Conservation (phyloP, 805 yeast species). For the Saccharomycopsis selenospora region DNA sequence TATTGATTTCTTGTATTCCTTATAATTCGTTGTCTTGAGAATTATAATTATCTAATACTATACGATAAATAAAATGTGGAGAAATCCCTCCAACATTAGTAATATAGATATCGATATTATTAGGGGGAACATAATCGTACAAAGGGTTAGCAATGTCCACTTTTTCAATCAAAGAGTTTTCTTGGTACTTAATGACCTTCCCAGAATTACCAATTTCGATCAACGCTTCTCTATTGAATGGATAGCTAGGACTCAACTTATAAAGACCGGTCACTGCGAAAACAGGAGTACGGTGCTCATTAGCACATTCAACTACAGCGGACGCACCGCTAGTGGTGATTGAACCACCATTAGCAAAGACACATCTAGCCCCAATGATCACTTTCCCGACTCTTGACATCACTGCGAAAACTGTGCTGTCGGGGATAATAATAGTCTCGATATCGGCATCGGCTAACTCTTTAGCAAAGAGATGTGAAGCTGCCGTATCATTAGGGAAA, state of each 20-base stretch:
- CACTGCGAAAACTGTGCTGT: constrained; percentile 85
- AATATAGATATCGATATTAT: constrained; percentile 85
- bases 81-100: constrained; percentile 96
- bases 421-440: constrained; percentile 88
- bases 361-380: constrained; percentile 84
- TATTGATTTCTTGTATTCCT: constrained; percentile 1
- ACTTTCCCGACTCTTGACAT: constrained; percentile 98
- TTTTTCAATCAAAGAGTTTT: constrained; percentile 58
- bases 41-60: constrained; percentile 89
- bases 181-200: constrained; percentile 73
- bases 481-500: constrained; percentile 78
- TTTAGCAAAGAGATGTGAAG: constrained; percentile 74
- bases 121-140: constrained; percentile 89
- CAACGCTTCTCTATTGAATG: constrained; percentile 74
- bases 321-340: constrained; percentile 87
- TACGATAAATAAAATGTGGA: constrained; percentile 91
- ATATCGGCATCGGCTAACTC: constrained; percentile 77
- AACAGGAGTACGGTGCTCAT: constrained; percentile 92
- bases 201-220: constrained; percentile 92
- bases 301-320: constrained; percentile 91
- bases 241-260: constrained; percentile 88
- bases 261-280: constrained; percentile 91
- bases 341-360: constrained; percentile 95
- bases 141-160: constrained; percentile 82
- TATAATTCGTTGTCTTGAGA: constrained; percentile 49